Percentiles rank a stretch among this genome's conserved stretches.
phyloP scores from a whole-genome alignment of 345 rosid genomes.

The Citrus cavaleriei region DNA sequence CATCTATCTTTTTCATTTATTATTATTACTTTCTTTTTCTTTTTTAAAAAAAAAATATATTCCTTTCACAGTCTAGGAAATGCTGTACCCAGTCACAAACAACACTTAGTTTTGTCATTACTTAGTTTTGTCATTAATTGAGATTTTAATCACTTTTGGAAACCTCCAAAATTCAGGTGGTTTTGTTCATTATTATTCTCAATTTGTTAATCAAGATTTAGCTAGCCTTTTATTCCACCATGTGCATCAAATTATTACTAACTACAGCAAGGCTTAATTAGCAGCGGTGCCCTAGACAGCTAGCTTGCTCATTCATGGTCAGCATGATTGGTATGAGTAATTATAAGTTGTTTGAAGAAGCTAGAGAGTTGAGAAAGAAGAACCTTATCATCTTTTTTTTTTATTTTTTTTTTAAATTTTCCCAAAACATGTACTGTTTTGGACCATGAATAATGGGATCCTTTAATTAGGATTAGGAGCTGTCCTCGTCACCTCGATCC shows the following conservation, averaged over 20 bases:
- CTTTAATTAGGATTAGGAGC: conserved; percentile 1
- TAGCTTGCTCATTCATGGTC: too few relatives aligned
- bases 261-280: neutral
- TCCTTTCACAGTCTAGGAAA: conserved; percentile 6
- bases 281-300: neutral
- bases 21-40: neutral
- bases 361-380: too few relatives aligned
- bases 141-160: neutral
- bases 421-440: neutral
- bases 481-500: conserved; percentile 11
- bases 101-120: neutral
- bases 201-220: neutral
- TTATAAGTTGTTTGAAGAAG: too few relatives aligned
- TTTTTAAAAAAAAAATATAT: neutral
- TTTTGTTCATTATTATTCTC: neutral
- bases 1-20: neutral
- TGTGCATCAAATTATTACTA: neutral
- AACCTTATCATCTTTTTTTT: too few relatives aligned
- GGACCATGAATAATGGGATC: conserved; percentile 13
- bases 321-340: too few relatives aligned
- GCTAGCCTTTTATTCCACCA: neutral
- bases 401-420: too few relatives aligned
- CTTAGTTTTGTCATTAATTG: neutral
- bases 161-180: neutral
- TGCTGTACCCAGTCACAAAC: neutral